Percentiles rank a stretch among this genome's conserved stretches.
phyloP scores from a whole-genome alignment of 2,329 filamentous ascomycete species.

The Pseudopyrenochaeta lycopersici region DNA sequence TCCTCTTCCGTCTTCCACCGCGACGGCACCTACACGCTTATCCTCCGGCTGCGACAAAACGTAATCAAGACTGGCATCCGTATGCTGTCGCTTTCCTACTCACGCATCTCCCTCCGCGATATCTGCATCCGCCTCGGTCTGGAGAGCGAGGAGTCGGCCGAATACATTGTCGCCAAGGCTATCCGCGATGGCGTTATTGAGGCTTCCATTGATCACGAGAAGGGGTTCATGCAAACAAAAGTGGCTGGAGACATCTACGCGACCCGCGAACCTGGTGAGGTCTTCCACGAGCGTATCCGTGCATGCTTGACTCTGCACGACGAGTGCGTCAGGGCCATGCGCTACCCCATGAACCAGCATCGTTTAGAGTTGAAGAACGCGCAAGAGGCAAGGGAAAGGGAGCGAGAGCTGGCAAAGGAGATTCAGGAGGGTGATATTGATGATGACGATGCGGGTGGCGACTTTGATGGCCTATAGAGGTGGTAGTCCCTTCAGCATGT shows the following conservation, averaged over 20 bases:
- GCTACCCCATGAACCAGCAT: conserved; percentile 99
- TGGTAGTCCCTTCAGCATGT: conserved; percentile 21
- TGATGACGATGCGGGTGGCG: conserved; percentile 92
- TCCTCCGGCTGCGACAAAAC: conserved; percentile 93
- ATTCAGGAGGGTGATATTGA: conserved; percentile 98
- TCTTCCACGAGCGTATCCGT: conserved; percentile 95
- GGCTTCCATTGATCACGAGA: conserved; percentile 91
- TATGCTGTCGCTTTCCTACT: conserved; percentile 99
- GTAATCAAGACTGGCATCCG: conserved; percentile 99
- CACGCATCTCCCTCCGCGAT: conserved; percentile 93
- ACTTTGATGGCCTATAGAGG: conserved; percentile 90
- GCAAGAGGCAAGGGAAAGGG: conserved; percentile 95
- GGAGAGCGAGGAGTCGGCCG: conserved; percentile 94
- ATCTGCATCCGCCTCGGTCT: conserved; percentile 96
- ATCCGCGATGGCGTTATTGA: conserved; percentile 98
- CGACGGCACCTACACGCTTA: conserved; percentile 94
- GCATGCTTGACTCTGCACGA: conserved; percentile 93
- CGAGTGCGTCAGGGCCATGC: conserved; percentile 99
- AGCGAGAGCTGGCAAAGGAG: conserved; percentile 97
- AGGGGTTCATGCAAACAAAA: conserved; percentile 98
- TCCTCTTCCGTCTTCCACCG: conserved; percentile 87
- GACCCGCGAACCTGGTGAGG: conserved; percentile 93
- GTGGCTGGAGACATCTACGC: conserved; percentile 95
- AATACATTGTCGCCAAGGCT: conserved; percentile 99
- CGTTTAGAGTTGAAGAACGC: conserved; percentile 96